Evolutionary conservation across 345 rosid species (phyloP).

Genomic region (Populus euphratica): DNA sequence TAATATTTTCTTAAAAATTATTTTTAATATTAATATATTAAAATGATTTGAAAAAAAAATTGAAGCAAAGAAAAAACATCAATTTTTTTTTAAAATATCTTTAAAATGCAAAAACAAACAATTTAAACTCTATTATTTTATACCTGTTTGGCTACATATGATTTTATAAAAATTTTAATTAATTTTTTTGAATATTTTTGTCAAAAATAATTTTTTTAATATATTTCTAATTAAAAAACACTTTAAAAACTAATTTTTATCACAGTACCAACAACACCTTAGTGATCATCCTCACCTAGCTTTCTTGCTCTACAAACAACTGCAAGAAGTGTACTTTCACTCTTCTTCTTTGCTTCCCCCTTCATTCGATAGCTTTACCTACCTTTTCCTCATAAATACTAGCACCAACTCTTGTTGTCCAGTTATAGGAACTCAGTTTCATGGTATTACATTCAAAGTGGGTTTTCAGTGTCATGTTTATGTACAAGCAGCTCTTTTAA

Average conservation of each 20-base stretch:
- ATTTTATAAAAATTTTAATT: no score
- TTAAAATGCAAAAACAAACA: constrained; percentile 26
- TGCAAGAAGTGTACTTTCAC: constrained; percentile 31
- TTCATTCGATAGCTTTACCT: constrained; percentile 65
- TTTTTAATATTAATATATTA: no score
- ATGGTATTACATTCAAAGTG: constrained; percentile 48
- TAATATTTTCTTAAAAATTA: no score
- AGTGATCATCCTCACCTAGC: no score
- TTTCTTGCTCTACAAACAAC: constrained; percentile 44
- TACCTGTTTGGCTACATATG: no score
- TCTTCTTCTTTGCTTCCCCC: constrained; percentile 17
- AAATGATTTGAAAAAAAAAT: no score
- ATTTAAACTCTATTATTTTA: constrained; percentile 52
- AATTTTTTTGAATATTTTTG: no score
- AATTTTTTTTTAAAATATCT: no score
- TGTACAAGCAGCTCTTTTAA: constrained; percentile 62
- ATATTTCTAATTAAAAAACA: no score
- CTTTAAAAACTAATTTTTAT: no score
- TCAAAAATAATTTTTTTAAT: no score
- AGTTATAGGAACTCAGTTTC: constrained; percentile 49
- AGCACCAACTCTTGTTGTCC: constrained; percentile 23
- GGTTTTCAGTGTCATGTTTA: constrained; percentile 63
- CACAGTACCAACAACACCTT: neutral
- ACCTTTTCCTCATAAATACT: constrained; percentile 48
- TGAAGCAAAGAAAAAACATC: no score